Percentiles rank a stretch among this genome's conserved stretches.
phyloP scores from a whole-genome alignment of 148 eudicot genomes.

The Rhododendron ferrugineum region DNA sequence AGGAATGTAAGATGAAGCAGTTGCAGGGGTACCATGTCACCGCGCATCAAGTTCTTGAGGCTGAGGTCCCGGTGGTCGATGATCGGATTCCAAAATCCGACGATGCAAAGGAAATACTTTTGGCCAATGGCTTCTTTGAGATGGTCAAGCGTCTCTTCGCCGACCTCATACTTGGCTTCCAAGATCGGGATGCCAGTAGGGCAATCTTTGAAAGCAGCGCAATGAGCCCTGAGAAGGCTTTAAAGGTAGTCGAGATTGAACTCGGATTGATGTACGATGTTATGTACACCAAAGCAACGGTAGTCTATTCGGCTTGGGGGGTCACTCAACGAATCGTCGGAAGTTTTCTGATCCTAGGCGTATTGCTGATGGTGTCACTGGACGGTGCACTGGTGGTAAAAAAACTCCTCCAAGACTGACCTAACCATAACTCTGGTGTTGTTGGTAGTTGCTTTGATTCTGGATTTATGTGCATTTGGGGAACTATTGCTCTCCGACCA shows the following conservation, averaged over 20 bases:
- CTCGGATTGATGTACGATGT: neutral
- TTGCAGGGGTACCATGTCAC: no score
- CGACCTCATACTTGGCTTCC: conserved; percentile 39
- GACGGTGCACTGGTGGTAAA: neutral
- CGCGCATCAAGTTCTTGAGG: no score
- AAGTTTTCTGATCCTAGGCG: neutral
- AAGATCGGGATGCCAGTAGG: conserved; percentile 26
- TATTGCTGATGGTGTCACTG: neutral
- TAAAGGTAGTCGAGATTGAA: neutral
- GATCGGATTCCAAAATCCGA: neutral
- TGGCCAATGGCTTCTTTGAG: neutral
- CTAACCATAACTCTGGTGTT: neutral
- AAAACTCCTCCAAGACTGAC: neutral
- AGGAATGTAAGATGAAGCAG: no score
- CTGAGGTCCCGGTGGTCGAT: no score
- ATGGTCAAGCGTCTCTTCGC: conserved; percentile 28
- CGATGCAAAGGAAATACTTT: neutral
- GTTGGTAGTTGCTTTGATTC: neutral
- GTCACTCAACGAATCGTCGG: neutral
- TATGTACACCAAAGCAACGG: neutral
- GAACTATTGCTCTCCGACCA: neutral
- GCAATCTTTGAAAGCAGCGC: conserved; percentile 6
- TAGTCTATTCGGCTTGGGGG: neutral
- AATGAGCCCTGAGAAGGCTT: neutral
- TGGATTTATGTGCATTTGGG: neutral